Evolutionary conservation across 2,329 filamentous ascomycete genomes (phyloP).

Genomic region (Penicillium frequentans): DNA sequence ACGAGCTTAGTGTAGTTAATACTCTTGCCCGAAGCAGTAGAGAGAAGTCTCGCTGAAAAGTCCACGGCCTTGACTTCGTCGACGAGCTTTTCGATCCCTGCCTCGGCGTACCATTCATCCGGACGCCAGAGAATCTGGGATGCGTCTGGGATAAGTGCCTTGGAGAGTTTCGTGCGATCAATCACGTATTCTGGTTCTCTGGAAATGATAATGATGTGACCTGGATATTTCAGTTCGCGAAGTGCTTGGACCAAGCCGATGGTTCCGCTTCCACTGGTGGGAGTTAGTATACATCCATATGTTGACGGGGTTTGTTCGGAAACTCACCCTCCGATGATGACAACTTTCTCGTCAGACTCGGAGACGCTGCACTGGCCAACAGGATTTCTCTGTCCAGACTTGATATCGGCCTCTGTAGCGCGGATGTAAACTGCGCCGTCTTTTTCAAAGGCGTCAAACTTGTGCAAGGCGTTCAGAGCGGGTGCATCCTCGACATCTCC

Average conservation of each 20-base stretch:
- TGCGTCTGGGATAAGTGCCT: constrained; percentile 80
- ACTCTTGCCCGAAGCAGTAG: constrained; percentile 71
- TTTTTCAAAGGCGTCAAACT: constrained; percentile 78
- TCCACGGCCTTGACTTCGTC: constrained; percentile 72
- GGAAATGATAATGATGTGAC: constrained; percentile 78
- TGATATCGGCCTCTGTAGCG: constrained; percentile 76
- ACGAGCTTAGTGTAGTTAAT: constrained; percentile 83
- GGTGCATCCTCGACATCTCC: constrained; percentile 96
- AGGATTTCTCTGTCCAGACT: constrained; percentile 70
- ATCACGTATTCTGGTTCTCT: constrained; percentile 84
- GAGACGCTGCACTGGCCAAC: constrained; percentile 69
- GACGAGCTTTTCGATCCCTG: constrained; percentile 56
- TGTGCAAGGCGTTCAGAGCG: constrained; percentile 79
- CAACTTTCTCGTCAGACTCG: constrained; percentile 57
- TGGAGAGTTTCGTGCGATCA: constrained; percentile 93
- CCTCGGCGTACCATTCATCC: constrained; percentile 71
- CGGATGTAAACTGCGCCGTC: constrained; percentile 82
- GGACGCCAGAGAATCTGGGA: constrained; percentile 76
- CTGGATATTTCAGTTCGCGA: constrained; percentile 76
- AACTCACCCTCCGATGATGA: constrained; percentile 74
- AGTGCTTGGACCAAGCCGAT: constrained; percentile 80
- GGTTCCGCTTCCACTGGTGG: constrained; percentile 70
- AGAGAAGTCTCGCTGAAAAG: constrained; percentile 70
- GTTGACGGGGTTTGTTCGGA: too few relatives aligned
- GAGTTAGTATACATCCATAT: background rate